phyloP scores from a whole-genome alignment of 192 early-diverging fungal species.

The Coemansia sp. region DNA sequence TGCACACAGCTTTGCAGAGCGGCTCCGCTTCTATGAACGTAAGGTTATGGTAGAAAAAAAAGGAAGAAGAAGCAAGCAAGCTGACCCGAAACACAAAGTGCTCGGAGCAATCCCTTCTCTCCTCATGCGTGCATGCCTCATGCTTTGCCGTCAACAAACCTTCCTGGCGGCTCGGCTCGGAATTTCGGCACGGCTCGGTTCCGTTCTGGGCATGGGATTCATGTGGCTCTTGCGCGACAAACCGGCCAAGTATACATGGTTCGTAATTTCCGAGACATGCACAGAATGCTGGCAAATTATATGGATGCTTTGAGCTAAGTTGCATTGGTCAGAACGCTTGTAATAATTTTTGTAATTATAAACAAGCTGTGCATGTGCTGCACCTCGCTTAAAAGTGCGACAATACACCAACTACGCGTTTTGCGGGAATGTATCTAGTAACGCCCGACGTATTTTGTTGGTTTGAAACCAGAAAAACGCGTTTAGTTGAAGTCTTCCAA shows the following conservation, averaged over 20 bases:
- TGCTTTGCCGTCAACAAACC: background rate
- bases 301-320: background rate
- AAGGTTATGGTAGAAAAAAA: background rate
- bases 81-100: background rate
- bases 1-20: background rate
- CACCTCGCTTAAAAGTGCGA: background rate
- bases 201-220: too few species aligned
- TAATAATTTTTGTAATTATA: background rate
- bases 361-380: too few species aligned
- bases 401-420: background rate
- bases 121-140: constrained; percentile 2
- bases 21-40: background rate
- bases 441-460: too few species aligned
- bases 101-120: background rate
- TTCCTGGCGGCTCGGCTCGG: background rate
- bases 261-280: too few species aligned
- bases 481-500: background rate
- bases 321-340: background rate
- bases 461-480: background rate
- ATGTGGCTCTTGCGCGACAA: background rate
- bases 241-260: too few species aligned
- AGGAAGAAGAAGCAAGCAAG: background rate
- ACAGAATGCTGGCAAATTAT: background rate
- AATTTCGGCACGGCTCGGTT: background rate
- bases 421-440: too few species aligned